Percentiles rank a stretch among this genome's conserved stretches.
These are phyloP conservation scores for Russula sp. DNA, from an alignment of 768 basidiomycete genomes.

Conservation along the genomic window DNA sequence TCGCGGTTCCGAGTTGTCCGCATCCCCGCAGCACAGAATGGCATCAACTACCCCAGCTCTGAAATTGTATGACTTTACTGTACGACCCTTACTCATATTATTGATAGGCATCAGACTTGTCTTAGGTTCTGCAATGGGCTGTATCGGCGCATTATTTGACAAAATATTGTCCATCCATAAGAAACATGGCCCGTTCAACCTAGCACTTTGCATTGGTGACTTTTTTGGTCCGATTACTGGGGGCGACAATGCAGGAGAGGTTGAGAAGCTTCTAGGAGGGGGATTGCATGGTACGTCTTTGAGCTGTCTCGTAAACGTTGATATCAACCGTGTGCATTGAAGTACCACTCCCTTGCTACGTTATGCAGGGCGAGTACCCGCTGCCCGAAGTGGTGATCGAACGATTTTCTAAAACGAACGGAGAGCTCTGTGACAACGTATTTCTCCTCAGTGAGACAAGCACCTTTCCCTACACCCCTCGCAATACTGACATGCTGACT, in stretches of 20 bases:
- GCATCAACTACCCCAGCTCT: not conserved
- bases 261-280: constrained; percentile 58
- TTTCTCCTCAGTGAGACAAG: constrained; percentile 71
- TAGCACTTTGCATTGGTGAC: constrained; percentile 76
- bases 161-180: constrained; percentile 82
- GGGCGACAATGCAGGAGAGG: constrained; percentile 38
- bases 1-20: no score
- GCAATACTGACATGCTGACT: constrained; percentile 9
- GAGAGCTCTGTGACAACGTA: constrained; percentile 76
- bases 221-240: constrained; percentile 60
- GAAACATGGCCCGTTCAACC: constrained; percentile 91
- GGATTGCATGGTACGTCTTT: constrained; percentile 51
- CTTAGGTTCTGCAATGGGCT: constrained; percentile 74
- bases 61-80: constrained; percentile 7
- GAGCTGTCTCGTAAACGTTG: not conserved
- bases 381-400: constrained; percentile 69
- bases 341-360: constrained; percentile 89
- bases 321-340: constrained; percentile 8
- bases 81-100: not conserved
- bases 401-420: constrained; percentile 68
- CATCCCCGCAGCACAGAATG: not conserved
- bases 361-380: constrained; percentile 80
- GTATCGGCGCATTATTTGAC: constrained; percentile 64
- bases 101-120: constrained; percentile 45
- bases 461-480: not conserved